phyloP scores from a whole-genome alignment of 2,329 filamentous ascomycete species.

The Scedosporium minutisporum region DNA sequence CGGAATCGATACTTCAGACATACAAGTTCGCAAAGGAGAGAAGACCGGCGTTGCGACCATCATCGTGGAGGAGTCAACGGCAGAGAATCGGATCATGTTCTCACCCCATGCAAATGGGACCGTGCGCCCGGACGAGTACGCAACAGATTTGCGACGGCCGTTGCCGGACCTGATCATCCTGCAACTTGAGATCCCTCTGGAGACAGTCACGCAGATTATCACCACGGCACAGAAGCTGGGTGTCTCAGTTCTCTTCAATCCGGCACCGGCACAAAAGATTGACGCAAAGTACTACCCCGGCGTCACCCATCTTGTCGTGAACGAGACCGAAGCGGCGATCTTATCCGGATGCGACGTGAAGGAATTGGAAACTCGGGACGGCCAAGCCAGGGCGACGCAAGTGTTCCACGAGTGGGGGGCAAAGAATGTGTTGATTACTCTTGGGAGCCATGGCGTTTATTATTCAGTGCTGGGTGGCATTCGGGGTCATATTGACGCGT shows the following conservation, averaged over 20 bases:
- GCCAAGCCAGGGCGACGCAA: slow-evolving; percentile 36
- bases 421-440: slow-evolving; percentile 68
- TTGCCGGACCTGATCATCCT: slow-evolving; percentile 58
- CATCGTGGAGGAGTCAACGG: slow-evolving; percentile 61
- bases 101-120: slow-evolving; percentile 61
- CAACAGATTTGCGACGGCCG: slow-evolving; percentile 18
- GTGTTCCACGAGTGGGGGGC: slow-evolving; percentile 64
- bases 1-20: slow-evolving; percentile 50
- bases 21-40: slow-evolving; percentile 31
- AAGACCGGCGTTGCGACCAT: slow-evolving; percentile 67
- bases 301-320: slow-evolving; percentile 74
- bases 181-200: slow-evolving; percentile 68
- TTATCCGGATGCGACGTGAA: slow-evolving; percentile 48
- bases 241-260: slow-evolving; percentile 70
- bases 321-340: slow-evolving; percentile 79
- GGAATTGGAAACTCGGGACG: slow-evolving; percentile 36
- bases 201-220: slow-evolving; percentile 55
- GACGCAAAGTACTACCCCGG: slow-evolving; percentile 56
- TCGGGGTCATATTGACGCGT: slow-evolving; percentile 47
- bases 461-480: slow-evolving; percentile 38
- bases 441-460: slow-evolving; percentile 72
- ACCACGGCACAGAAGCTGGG: slow-evolving; percentile 33
- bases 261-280: slow-evolving; percentile 64
- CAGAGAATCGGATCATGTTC: slow-evolving; percentile 69
- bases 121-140: slow-evolving; percentile 26